Evolutionary conservation across 768 basidiomycete genomes (phyloP), one percentile per base, ranked within the genome.

Genomic region (Cyclocybe aegerita): DNA sequence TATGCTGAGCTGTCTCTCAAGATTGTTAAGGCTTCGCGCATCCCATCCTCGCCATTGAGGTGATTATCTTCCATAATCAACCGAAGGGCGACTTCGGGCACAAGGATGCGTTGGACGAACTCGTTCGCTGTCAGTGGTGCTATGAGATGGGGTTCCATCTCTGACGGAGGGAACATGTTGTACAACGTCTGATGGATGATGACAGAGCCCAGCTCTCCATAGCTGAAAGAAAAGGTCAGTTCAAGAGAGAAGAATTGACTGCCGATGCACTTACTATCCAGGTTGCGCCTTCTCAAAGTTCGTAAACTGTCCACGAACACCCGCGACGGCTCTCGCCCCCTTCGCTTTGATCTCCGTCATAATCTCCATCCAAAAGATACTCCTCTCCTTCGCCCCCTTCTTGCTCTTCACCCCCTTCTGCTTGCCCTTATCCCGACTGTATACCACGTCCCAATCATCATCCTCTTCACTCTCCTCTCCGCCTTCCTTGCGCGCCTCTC

Each of bases 251-350:
- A 16, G 12, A 48, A 50, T 43, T 17, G 17, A 17, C 23, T 39
- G 15, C 5, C 47, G 7, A 33, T 34, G 46, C 7, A 80, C 91
- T 70, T 61, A 96, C 93, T 94, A 96, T 70, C 93, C 93, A 23
- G 93, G 91, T 59, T 92, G 88, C 4, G 83, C 82, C 69, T 84
- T 87, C 57, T 90, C 81, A 59, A 95, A 95, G 56, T 72, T 88
- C 12, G 80, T 76, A 58, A 86, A 91, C 59, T 94, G 91, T 1
- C 82, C 88, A 39, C 76, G 79, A 43, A 89, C 79, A 37, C 90
- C 85, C 1, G 78, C 76, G 12, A 82, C 81, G 9, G 80, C 80
- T 42, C 83, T 79, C 29, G 81, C 76, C 0, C 90, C 91, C 50
- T 83, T 83, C 55, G 70, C 67, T 64, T 79, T 80, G 41, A 91